A percentile compares a stretch with the other conserved stretches of the same genome.
Conservation (phyloP, 2,329 filamentous ascomycete genomes). For the Fusarium xyrophilum region DNA sequence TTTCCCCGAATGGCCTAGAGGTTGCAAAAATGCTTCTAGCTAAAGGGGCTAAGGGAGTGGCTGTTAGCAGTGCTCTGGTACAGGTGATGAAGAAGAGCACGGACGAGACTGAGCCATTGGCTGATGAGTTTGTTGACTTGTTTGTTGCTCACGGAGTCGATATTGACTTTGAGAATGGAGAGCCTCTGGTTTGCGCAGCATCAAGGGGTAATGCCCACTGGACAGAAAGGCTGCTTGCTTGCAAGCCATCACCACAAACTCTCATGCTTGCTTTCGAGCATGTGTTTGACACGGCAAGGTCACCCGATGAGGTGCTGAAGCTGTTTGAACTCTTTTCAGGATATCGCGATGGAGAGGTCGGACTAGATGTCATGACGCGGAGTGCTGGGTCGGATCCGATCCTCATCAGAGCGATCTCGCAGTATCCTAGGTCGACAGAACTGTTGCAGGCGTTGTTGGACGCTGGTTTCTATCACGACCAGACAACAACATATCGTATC, state of each 20-base stretch:
- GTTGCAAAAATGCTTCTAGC: constrained; percentile 57
- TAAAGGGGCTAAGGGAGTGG: constrained; percentile 56
- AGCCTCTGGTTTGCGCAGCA: constrained; percentile 62
- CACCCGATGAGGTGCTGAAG: constrained; percentile 58
- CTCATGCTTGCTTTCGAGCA: constrained; percentile 62
- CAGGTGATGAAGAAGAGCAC: constrained; percentile 54
- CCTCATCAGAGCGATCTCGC: constrained; percentile 59
- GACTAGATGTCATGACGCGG: constrained; percentile 59
- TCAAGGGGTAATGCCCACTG: constrained; percentile 58
- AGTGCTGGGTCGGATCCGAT: constrained; percentile 55
- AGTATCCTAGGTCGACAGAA: constrained; percentile 61
- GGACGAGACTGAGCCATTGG: constrained; percentile 49
- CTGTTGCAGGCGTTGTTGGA: constrained; percentile 62
- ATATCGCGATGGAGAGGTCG: constrained; percentile 54
- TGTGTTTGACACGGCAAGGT: constrained; percentile 59
- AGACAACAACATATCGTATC: constrained; percentile 53
- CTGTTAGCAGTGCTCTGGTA: constrained; percentile 55
- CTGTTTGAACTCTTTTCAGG: constrained; percentile 61
- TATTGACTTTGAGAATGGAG: constrained; percentile 60
- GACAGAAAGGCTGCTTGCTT: constrained; percentile 57
- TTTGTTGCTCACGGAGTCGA: constrained; percentile 51
- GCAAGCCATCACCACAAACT: constrained; percentile 57
- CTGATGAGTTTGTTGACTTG: constrained; percentile 54
- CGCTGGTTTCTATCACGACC: constrained; percentile 66
- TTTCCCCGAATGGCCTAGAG: constrained; percentile 55